Evolutionary conservation across 768 basidiomycete genomes (phyloP), one percentile per base, ranked within the genome.

Genomic region (Termitomyces titanicus): DNA sequence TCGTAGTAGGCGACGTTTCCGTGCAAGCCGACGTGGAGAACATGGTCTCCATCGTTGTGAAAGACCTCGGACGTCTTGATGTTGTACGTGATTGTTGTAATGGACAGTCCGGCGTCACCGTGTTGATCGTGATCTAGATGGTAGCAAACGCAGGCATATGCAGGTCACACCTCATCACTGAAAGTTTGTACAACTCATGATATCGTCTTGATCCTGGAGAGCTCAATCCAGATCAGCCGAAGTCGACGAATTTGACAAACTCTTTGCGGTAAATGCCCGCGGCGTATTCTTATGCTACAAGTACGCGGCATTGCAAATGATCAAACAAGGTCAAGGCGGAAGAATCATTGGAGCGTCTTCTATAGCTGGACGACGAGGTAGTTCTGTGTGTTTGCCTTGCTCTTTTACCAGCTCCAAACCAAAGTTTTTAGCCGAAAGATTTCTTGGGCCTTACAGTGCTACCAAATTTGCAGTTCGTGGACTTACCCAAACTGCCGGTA

Each of bases 291-390:
- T 77, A 1, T 75, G 75, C 60, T 77, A 76, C 62, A 72, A 73
- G 46, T 68, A 71, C 49, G 76, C 77, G 3, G 77, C 68, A 4
- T 45, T 67, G 22, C 66, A 70, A 47, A 80, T 80, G 78, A 70
- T 78, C 33, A 64, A 65, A 24, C 77, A 78, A 63, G 74, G 75
- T 24, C 60, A 59, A 3, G 77, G 78, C 6, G 78, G 78, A 0
- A 65, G 75, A 42, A 74, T 79, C 24, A 69, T 79, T n/a, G 76
- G 77, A 13, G 75, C 76, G 0, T 71, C 67, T 10, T 80, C 78
- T 5, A 55, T 74, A 0, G 68, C 66, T 0, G 76, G 76, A 20
- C 71, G 74, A 56, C 35, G 48, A 70, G 74, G 74, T 62, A 31
- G 3, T 29, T 35, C 18, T 47, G 11, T 20, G 11, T 39, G 1